phyloP scores from a whole-genome alignment of 2,329 filamentous ascomycete genomes.

The Diaporthe batatas region DNA sequence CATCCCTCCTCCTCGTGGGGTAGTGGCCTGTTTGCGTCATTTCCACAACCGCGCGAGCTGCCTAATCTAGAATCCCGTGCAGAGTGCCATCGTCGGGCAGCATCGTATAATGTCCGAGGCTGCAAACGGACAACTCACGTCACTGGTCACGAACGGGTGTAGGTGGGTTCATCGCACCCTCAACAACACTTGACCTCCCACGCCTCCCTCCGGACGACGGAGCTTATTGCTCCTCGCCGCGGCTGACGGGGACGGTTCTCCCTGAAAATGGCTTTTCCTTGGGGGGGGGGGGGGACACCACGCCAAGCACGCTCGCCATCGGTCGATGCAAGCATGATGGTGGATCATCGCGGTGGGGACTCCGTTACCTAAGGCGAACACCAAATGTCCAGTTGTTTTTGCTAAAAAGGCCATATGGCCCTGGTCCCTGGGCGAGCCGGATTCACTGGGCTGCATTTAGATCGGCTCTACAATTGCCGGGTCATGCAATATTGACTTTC shows the following conservation, averaged over 20 bases:
- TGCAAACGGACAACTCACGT: conserved; percentile 2
- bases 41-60: conserved; percentile 23
- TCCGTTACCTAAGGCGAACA: conserved; percentile 25
- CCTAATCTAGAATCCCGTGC: conserved; percentile 27
- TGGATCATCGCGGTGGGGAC: conserved; percentile 16
- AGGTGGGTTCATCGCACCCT: conserved; percentile 14
- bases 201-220: conserved; percentile 25
- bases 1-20: conserved; percentile 28
- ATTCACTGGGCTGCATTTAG: conserved; percentile 21
- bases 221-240: not conserved
- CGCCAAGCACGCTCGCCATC: conserved; percentile 27
- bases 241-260: not conserved
- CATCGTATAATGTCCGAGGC: conserved; percentile 20
- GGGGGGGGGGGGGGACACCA: conserved; percentile 6
- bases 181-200: not conserved
- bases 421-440: conserved; percentile 18
- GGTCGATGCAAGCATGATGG: conserved; percentile 28
- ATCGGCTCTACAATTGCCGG: conserved; percentile 12
- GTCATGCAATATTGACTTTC: not conserved
- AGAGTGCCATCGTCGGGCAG: conserved; percentile 31
- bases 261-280: conserved; percentile 1
- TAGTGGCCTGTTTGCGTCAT: conserved; percentile 33
- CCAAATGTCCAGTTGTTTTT: not conserved
- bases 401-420: not conserved
- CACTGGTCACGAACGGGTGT: conserved; percentile 3